A percentile compares a stretch with the other conserved stretches of the same genome.
Conservation (phyloP, 257 asterid species). For the Ballota nigra region DNA sequence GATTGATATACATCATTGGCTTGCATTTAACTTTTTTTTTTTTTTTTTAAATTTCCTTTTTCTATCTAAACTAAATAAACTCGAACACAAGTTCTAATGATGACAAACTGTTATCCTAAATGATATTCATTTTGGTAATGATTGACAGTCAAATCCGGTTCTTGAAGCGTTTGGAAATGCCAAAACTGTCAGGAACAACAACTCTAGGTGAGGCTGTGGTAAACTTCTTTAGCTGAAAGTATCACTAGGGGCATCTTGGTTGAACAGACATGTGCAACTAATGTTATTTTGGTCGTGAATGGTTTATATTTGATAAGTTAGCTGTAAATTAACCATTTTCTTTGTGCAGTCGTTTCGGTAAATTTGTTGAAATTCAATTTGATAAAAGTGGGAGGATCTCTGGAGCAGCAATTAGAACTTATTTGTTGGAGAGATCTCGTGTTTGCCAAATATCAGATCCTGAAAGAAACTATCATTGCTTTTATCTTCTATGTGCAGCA, state of each 20-base stretch:
- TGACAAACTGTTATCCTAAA: slow-evolving; percentile 19
- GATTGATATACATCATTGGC: slow-evolving; percentile 26
- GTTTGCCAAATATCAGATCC: slow-evolving; percentile 88
- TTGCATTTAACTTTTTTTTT: slow-evolving; percentile 2
- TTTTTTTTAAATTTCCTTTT: not conserved
- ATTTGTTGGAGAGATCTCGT: slow-evolving; percentile 88
- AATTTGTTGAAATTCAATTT: slow-evolving; percentile 92
- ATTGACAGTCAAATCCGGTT: slow-evolving; percentile 84
- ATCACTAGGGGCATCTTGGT: not conserved
- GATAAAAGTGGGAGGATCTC: slow-evolving; percentile 87
- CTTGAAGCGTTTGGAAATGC: slow-evolving; percentile 99
- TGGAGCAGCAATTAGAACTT: slow-evolving; percentile 90
- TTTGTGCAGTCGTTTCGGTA: slow-evolving; percentile 80
- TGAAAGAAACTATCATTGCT: slow-evolving; percentile 91
- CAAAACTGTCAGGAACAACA: slow-evolving; percentile 84
- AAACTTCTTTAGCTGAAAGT: slow-evolving; percentile 18
- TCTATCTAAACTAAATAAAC: not conserved
- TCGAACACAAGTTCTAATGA: slow-evolving; percentile 6
- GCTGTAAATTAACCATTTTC: not conserved
- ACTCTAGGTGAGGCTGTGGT: slow-evolving; percentile 61
- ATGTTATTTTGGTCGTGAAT: not conserved
- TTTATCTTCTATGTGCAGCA: slow-evolving; percentile 88
- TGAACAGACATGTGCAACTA: not conserved
- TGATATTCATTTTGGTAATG: slow-evolving; percentile 24
- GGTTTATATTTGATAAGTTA: slow-evolving; percentile 10